A percentile compares a stretch with the other conserved stretches of the same genome.
Conservation (phyloP, 2,329 filamentous ascomycete genomes). For the Trichoderma sp. region DNA sequence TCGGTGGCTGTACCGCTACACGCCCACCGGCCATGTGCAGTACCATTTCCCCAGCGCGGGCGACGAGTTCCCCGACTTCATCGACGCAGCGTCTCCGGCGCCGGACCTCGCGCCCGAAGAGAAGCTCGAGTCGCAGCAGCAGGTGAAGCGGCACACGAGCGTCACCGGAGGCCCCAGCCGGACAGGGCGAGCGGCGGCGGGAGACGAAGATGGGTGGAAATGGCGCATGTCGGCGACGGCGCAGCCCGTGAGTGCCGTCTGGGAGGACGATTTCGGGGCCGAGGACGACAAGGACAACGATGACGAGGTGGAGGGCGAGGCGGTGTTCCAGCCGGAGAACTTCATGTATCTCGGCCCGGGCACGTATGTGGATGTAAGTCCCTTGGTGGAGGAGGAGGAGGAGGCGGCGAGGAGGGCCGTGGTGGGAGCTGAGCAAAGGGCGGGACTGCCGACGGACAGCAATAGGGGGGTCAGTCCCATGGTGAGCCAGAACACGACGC, state of each 20-base stretch:
- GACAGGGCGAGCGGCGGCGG: not conserved
- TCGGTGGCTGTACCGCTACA: constrained; percentile 61
- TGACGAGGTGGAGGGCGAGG: constrained; percentile 38
- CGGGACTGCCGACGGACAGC: constrained; percentile 27
- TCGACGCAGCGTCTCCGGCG: constrained; percentile 42
- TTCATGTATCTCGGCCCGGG: constrained; percentile 57
- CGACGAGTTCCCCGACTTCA: constrained; percentile 59
- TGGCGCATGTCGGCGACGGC: constrained; percentile 40
- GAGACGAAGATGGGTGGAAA: constrained; percentile 23
- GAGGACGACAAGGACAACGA: constrained; percentile 22
- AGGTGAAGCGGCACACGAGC: constrained; percentile 43
- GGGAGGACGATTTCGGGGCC: constrained; percentile 34
- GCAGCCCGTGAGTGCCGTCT: constrained; percentile 37
- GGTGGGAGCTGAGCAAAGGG: not conserved
- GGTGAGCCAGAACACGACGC: constrained; percentile 36
- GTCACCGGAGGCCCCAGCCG: constrained; percentile 24
- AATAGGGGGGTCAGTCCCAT: constrained; percentile 35
- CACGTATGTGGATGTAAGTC: constrained; percentile 48
- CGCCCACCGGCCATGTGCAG: constrained; percentile 55
- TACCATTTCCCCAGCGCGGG: constrained; percentile 59
- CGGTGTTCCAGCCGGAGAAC: constrained; percentile 53
- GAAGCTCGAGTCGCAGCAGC: constrained; percentile 53
- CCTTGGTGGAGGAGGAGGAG: constrained; percentile 44
- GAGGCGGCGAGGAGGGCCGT: constrained; percentile 36
- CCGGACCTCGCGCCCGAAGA: constrained; percentile 54